Conservation (phyloP, 2,329 filamentous ascomycete species). For the Zymoseptoria tritici region DNA sequence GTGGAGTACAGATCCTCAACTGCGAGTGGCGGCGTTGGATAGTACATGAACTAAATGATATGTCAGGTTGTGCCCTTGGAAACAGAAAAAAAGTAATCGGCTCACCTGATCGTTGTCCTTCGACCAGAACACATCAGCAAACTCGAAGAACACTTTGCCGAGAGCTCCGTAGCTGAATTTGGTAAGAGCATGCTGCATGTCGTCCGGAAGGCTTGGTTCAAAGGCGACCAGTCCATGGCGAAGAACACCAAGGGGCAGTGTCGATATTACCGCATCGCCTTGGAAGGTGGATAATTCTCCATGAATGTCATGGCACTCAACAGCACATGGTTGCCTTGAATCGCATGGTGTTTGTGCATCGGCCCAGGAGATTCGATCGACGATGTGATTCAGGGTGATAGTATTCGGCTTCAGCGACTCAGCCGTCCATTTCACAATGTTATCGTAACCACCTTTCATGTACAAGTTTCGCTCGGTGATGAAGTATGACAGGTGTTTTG, state of each 20-base stretch:
- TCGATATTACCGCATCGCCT: slow-evolving; percentile 36
- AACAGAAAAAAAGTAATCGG: background rate
- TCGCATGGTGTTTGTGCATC: slow-evolving; percentile 18
- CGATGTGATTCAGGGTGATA: slow-evolving; percentile 33
- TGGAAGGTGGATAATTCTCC: slow-evolving; percentile 22
- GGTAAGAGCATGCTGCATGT: slow-evolving; percentile 32
- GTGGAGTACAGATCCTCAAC: slow-evolving; percentile 23
- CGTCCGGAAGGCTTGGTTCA: slow-evolving; percentile 31
- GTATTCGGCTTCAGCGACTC: slow-evolving; percentile 32
- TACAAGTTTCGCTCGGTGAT: slow-evolving; percentile 40
- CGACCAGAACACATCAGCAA: slow-evolving; percentile 38
- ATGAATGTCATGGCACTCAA: slow-evolving; percentile 21
- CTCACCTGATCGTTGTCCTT: slow-evolving; percentile 37
- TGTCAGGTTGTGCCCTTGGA: too few species aligned
- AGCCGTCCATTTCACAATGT: slow-evolving; percentile 37
- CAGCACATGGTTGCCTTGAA: slow-evolving; percentile 10
- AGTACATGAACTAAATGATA: slow-evolving; percentile 42
- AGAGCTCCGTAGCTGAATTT: slow-evolving; percentile 37
- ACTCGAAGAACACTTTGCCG: slow-evolving; percentile 40
- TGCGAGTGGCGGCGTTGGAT: slow-evolving; percentile 30
- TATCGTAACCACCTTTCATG: slow-evolving; percentile 42
- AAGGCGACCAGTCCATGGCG: slow-evolving; percentile 36
- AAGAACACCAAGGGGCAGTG: slow-evolving; percentile 35
- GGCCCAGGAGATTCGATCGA: slow-evolving; percentile 35
- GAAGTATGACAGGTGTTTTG: slow-evolving; percentile 38